Conservation (phyloP, 192 early-diverging fungal species). For the Helicostylum pulchrum region DNA sequence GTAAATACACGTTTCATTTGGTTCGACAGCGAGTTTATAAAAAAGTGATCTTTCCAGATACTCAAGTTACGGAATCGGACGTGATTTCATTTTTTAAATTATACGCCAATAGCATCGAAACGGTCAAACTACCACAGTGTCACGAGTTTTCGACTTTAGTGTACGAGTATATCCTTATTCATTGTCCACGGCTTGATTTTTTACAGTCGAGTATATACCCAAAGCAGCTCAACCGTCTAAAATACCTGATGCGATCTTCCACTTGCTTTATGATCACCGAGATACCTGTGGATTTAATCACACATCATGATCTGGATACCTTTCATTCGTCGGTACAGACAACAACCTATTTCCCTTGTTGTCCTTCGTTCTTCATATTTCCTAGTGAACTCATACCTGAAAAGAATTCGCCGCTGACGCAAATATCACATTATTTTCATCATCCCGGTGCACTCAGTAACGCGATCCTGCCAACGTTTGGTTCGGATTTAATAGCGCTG, state of each 20-base stretch:
- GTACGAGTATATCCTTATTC: constrained; percentile 8
- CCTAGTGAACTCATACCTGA: constrained; percentile 12
- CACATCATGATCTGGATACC: not conserved
- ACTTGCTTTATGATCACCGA: constrained; percentile 24
- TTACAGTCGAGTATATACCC: constrained; percentile 21
- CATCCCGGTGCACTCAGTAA: constrained; percentile 30
- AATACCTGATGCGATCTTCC: constrained; percentile 5
- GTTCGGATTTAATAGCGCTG: constrained; percentile 20
- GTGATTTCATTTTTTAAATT: constrained; percentile 24
- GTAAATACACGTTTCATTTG: constrained; percentile 14
- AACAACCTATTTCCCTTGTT: constrained; percentile 10
- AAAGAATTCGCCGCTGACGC: constrained; percentile 18
- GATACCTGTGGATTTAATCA: not conserved
- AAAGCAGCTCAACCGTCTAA: constrained; percentile 19
- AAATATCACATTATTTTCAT: constrained; percentile 25
- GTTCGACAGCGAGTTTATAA: constrained; percentile 19
- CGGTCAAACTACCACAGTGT: constrained; percentile 22
- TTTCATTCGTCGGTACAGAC: constrained; percentile 4
- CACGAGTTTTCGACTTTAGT: constrained; percentile 11
- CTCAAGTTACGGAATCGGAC: constrained; percentile 2
- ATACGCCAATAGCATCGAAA: constrained; percentile 17
- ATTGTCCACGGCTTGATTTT: constrained; percentile 23
- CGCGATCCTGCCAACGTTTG: constrained; percentile 33
- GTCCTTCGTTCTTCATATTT: constrained; percentile 25
- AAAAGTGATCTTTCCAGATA: constrained; percentile 25